Evolutionary conservation across 2,329 filamentous ascomycete species (phyloP).

Genomic region (Penicillium sp.): DNA sequence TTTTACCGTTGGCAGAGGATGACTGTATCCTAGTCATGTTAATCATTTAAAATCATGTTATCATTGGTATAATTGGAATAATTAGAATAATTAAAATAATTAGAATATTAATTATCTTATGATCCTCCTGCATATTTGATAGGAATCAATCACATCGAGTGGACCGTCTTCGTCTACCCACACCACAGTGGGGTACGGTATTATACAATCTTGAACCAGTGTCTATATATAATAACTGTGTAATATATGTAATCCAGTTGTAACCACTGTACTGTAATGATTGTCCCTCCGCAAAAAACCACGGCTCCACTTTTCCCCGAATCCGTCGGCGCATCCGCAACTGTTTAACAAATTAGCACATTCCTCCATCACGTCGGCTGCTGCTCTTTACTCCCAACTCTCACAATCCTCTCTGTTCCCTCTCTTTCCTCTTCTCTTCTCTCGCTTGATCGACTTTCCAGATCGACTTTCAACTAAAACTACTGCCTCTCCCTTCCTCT

Average conservation of each 20-base stretch:
- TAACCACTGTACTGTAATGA: neutral
- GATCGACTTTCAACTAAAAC: neutral
- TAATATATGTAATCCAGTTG: neutral
- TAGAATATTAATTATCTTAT: neutral
- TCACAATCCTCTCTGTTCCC: neutral
- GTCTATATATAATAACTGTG: neutral
- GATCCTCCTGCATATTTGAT: slow-evolving; percentile 3
- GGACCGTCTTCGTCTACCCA: slow-evolving; percentile 6
- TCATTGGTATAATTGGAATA: too few relatives aligned
- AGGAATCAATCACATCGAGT: slow-evolving; percentile 2
- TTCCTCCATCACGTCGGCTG: slow-evolving; percentile 9
- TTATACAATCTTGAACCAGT: neutral
- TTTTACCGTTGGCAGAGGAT: neutral
- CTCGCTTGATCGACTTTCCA: neutral
- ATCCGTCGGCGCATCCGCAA: slow-evolving; percentile 32
- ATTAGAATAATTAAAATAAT: too few relatives aligned
- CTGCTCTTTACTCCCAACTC: slow-evolving; percentile 10
- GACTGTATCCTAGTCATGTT: neutral
- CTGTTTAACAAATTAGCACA: slow-evolving; percentile 10
- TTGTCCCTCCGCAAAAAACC: slow-evolving; percentile 33
- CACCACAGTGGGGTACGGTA: neutral
- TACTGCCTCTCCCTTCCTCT: neutral
- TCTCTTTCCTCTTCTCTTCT: neutral
- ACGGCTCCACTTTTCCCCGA: slow-evolving; percentile 39
- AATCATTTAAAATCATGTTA: neutral